Evolutionary conservation across 257 asterid genomes (phyloP).

Genomic region (Mitragyna speciosa): DNA sequence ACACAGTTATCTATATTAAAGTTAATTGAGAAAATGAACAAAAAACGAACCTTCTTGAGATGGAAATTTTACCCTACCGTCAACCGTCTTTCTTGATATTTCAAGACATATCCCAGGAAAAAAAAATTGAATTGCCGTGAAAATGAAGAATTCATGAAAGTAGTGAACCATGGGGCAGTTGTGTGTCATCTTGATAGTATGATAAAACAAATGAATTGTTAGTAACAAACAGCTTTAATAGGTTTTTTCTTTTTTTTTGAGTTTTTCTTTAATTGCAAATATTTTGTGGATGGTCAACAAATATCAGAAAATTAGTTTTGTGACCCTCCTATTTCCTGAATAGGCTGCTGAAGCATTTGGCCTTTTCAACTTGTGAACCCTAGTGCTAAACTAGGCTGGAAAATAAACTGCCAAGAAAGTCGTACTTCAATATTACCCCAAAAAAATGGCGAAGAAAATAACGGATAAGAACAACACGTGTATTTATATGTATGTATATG

Average conservation of each 20-base stretch:
- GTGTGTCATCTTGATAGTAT: not conserved
- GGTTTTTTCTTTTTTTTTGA: not conserved
- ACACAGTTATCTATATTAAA: no score
- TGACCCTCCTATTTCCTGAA: not conserved
- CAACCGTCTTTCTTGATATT: not conserved
- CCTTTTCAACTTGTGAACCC: not conserved
- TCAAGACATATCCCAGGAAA: not conserved
- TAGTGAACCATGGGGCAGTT: not conserved
- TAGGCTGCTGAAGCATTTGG: not conserved
- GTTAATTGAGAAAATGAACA: no score
- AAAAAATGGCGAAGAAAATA: no score
- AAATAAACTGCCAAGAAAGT: not conserved
- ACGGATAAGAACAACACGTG: no score
- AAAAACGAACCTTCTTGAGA: not conserved
- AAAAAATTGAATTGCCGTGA: not conserved
- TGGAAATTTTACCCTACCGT: not conserved
- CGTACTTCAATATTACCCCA: no score
- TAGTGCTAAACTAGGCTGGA: not conserved
- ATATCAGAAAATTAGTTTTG: not conserved
- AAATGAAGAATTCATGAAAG: not conserved
- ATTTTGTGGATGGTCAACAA: not conserved
- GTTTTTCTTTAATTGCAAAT: not conserved
- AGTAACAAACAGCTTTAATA: not conserved
- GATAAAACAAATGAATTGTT: not conserved
- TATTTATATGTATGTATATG: no score